phyloP scores from a whole-genome alignment of 2,329 filamentous ascomycete species.

The Fusarium sp. region DNA sequence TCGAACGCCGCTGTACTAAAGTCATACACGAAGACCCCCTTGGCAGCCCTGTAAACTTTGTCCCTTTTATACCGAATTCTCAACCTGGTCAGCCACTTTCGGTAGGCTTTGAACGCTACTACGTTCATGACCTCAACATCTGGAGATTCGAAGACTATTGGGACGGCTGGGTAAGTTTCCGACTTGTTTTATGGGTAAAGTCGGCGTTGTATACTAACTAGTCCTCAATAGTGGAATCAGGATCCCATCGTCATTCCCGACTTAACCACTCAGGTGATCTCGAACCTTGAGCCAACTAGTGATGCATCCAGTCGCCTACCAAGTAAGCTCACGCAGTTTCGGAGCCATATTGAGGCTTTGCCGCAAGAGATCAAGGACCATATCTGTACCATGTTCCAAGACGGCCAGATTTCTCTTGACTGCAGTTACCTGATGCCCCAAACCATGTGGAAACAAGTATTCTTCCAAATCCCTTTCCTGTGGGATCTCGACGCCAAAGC shows the following conservation, averaged over 20 bases:
- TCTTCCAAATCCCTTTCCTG: slow-evolving; percentile 19
- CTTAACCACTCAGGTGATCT: neutral
- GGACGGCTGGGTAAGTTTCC: slow-evolving; percentile 12
- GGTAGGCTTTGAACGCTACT: neutral
- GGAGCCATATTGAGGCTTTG: neutral
- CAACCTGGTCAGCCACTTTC: neutral
- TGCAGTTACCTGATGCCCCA: slow-evolving; percentile 3
- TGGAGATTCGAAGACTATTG: neutral
- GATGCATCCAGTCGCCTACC: neutral
- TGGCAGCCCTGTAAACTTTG: neutral
- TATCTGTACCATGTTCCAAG: neutral
- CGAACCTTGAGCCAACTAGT: neutral
- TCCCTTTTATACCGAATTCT: neutral
- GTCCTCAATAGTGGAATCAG: slow-evolving; percentile 3
- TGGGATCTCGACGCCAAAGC: slow-evolving; percentile 7
- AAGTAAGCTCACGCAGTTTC: neutral
- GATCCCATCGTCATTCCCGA: neutral
- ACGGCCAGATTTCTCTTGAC: neutral
- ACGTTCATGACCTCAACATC: neutral
- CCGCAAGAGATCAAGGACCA: neutral
- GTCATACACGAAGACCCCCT: no score
- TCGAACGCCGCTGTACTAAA: slow-evolving; percentile 14
- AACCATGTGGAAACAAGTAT: slow-evolving; percentile 7
- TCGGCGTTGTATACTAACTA: neutral
- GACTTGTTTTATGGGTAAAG: no score